A percentile compares a stretch with the other conserved stretches of the same genome.
Evolutionary conservation across 1,284 basidiomycete genomes (phyloP).

Genomic region (Fistulinella cinereoalba): DNA sequence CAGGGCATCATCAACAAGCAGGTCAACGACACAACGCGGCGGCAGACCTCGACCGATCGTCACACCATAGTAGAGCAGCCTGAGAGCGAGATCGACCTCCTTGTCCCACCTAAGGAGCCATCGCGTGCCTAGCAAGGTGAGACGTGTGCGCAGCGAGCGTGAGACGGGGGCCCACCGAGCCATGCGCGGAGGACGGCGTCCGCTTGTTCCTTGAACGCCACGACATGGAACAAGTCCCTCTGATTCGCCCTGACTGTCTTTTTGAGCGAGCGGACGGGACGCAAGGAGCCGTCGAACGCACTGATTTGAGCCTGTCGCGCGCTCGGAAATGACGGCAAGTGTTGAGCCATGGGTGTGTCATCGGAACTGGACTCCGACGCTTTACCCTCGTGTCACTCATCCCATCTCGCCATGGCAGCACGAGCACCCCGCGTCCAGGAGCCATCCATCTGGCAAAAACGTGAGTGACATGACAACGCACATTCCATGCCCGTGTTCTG

Average conservation of each 20-base stretch:
- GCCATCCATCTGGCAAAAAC: slow-evolving; percentile 72
- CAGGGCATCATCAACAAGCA: slow-evolving; percentile 4
- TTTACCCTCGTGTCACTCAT: not conserved
- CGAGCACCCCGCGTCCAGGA: slow-evolving; percentile 44
- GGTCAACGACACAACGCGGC: slow-evolving; percentile 1
- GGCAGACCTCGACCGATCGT: slow-evolving; percentile 71
- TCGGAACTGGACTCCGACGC: not conserved
- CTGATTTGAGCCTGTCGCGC: slow-evolving; percentile 85
- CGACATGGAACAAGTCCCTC: slow-evolving; percentile 77
- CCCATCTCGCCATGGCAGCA: slow-evolving; percentile 23
- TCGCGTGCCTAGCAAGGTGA: slow-evolving; percentile 64
- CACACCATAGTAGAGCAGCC: slow-evolving; percentile 71
- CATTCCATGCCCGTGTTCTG: slow-evolving; percentile 12
- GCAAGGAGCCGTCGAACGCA: slow-evolving; percentile 39
- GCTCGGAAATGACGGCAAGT: slow-evolving; percentile 54
- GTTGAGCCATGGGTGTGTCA: slow-evolving; percentile 21
- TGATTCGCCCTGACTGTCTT: slow-evolving; percentile 81
- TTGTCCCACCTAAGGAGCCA: slow-evolving; percentile 82
- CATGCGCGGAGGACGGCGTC: slow-evolving; percentile 74
- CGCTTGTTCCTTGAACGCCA: slow-evolving; percentile 70
- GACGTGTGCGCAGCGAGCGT: not conserved
- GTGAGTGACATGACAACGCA: slow-evolving; percentile 42
- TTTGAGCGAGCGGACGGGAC: slow-evolving; percentile 6
- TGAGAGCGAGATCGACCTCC: slow-evolving; percentile 71
- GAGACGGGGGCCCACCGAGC: slow-evolving; percentile 59